Conservation (phyloP, 371 early-diverging fungal species). For the Funneliformis caledonium region DNA sequence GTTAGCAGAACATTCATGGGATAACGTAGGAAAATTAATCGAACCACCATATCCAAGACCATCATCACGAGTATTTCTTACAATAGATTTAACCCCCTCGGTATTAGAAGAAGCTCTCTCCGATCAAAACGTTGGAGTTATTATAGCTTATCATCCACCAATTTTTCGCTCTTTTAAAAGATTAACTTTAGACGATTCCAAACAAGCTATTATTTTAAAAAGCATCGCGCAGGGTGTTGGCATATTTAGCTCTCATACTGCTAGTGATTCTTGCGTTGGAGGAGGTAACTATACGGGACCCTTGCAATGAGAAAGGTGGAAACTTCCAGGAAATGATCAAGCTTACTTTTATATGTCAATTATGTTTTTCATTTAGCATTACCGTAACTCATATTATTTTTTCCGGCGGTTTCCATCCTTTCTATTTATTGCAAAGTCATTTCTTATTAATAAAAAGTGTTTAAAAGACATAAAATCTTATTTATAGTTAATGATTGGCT, state of each 20-base stretch:
- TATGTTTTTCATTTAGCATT: neutral
- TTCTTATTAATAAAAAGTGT: no score
- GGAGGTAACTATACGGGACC: slow-evolving; percentile 66
- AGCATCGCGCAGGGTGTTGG: slow-evolving; percentile 88
- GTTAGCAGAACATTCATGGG: slow-evolving; percentile 92
- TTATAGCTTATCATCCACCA: slow-evolving; percentile 96
- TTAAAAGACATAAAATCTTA: neutral
- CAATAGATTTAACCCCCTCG: slow-evolving; percentile 90
- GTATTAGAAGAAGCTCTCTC: slow-evolving; percentile 90
- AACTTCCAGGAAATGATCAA: neutral
- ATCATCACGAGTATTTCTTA: slow-evolving; percentile 78
- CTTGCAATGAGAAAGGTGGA: neutral
- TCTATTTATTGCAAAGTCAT: no score
- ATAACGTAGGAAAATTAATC: slow-evolving; percentile 94
- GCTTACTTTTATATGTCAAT: no score
- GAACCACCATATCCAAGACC: slow-evolving; percentile 34
- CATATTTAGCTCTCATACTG: slow-evolving; percentile 97
- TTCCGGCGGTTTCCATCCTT: neutral
- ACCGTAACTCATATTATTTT: neutral
- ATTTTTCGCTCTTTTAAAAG: slow-evolving; percentile 90
- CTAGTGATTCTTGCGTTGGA: slow-evolving; percentile 83
- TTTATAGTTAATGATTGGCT: slow-evolving; percentile 83
- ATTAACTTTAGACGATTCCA: slow-evolving; percentile 72
- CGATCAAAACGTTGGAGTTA: slow-evolving; percentile 84
- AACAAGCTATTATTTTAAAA: slow-evolving; percentile 81